Conservation (phyloP, 148 eudicot species). For the Cornus controversa region DNA sequence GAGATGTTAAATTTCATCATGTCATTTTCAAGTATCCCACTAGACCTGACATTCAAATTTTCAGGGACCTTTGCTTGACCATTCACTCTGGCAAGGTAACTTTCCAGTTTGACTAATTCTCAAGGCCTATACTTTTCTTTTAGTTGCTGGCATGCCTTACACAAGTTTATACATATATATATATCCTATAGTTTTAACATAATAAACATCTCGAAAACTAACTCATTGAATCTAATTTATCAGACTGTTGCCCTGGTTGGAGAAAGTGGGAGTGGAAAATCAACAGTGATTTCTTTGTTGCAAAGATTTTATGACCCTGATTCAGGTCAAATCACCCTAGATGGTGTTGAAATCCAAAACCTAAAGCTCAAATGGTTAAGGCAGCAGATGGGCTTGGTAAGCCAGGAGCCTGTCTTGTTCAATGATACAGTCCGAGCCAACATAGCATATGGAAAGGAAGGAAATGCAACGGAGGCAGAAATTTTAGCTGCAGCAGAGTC, state of each 20-base stretch:
- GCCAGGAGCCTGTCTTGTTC: conserved; percentile 26
- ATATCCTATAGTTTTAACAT: no score
- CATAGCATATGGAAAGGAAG: conserved; percentile 19
- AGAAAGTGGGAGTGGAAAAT: conserved; percentile 33
- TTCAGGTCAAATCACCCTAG: conserved; percentile 13
- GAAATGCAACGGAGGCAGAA: conserved; percentile 11
- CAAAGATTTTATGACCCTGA: conserved; percentile 26
- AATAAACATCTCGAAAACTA: no score
- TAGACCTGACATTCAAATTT: conserved; percentile 32
- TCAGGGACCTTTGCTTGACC: conserved; percentile 25
- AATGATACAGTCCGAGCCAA: conserved; percentile 21
- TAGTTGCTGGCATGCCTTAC: no score
- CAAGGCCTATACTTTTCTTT: no score
- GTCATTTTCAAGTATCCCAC: conserved; percentile 31
- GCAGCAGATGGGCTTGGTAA: conserved; percentile 25
- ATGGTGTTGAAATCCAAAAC: conserved; percentile 16
- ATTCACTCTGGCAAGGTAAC: conserved; percentile 37
- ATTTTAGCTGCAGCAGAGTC: conserved; percentile 14
- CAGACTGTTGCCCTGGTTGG: conserved; percentile 19
- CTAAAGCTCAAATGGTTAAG: conserved; percentile 24
- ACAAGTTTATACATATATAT: no score
- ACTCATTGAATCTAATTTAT: no score
- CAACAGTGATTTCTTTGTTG: conserved; percentile 19
- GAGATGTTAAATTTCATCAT: conserved; percentile 24
- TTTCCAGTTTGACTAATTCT: background rate